Evolutionary conservation across 495 filamentous ascomycete genomes (phyloP).

Genomic region (Penicillium coprophilum): DNA sequence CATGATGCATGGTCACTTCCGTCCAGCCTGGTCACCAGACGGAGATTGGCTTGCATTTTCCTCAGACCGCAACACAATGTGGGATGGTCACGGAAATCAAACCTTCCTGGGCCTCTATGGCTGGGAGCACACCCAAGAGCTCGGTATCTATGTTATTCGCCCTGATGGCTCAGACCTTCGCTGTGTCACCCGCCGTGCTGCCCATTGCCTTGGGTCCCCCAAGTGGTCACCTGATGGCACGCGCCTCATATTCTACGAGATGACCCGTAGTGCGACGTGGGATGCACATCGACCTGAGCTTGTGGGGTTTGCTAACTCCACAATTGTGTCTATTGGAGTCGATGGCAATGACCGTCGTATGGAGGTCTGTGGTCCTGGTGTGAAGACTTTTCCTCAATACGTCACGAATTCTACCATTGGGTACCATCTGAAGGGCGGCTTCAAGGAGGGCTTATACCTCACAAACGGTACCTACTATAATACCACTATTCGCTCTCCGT

Average conservation of each 20-base stretch:
- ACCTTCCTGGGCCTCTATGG: conserved; percentile 22
- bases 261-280: conserved; percentile 29
- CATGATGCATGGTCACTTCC: conserved; percentile 31
- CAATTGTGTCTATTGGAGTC: conserved; percentile 28
- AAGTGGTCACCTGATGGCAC: conserved; percentile 32
- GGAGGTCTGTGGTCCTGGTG: conserved; percentile 19
- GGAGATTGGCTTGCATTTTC: conserved; percentile 28
- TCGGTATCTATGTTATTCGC: conserved; percentile 31
- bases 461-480: conserved; percentile 22
- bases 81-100: conserved; percentile 27
- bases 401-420: conserved; percentile 21
- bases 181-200: conserved; percentile 13
- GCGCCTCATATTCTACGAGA: conserved; percentile 32
- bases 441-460: conserved; percentile 23
- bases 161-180: conserved; percentile 32
- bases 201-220: conserved; percentile 28
- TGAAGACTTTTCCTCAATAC: conserved; percentile 32
- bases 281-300: conserved; percentile 29
- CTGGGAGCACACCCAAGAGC: conserved; percentile 37
- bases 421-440: conserved; percentile 28
- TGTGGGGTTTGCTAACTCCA: conserved; percentile 18
- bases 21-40: conserved; percentile 32
- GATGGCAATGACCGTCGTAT: conserved; percentile 18
- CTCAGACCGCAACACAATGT: conserved; percentile 26
- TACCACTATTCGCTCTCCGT: conserved; percentile 25